Conservation (phyloP, 805 yeast species). For the Scheffersomyces lignosus region DNA sequence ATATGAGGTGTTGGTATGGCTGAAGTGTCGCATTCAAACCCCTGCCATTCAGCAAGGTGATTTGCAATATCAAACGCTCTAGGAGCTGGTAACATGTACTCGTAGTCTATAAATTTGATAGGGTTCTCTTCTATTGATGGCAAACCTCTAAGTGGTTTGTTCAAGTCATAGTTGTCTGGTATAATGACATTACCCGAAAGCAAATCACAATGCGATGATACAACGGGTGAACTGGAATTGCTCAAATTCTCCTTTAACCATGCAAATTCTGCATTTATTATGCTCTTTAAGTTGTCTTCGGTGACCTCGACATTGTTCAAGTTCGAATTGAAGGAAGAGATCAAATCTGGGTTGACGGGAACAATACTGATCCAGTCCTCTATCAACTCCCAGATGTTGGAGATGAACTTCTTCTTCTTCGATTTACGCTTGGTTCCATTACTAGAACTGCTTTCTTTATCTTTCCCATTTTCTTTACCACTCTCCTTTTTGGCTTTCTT, state of each 20-base stretch:
- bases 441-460: background rate
- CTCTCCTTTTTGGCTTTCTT: conserved; percentile 12
- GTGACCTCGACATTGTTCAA: conserved; percentile 18
- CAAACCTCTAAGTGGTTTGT: conserved; percentile 11
- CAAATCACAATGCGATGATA: conserved; percentile 70
- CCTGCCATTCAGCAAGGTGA: conserved; percentile 81
- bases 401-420: conserved; percentile 30
- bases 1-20: conserved; percentile 55
- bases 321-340: conserved; percentile 37
- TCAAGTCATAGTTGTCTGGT: conserved; percentile 36
- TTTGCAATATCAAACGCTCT: conserved; percentile 74
- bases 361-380: conserved; percentile 62
- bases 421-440: conserved; percentile 12
- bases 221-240: conserved; percentile 49
- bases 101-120: conserved; percentile 67
- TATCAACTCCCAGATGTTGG: conserved; percentile 60
- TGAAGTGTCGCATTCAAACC: conserved; percentile 65
- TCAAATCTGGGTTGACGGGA: conserved; percentile 48
- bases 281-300: conserved; percentile 30
- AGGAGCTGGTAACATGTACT: conserved; percentile 71
- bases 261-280: conserved; percentile 49
- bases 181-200: conserved; percentile 72
- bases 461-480: conserved; percentile 5
- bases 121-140: conserved; percentile 33
- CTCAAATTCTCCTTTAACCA: conserved; percentile 51